A percentile compares a stretch with the other conserved stretches of the same genome.
Conservation (phyloP, 1,284 basidiomycete species). For the Irpex lacteus region DNA sequence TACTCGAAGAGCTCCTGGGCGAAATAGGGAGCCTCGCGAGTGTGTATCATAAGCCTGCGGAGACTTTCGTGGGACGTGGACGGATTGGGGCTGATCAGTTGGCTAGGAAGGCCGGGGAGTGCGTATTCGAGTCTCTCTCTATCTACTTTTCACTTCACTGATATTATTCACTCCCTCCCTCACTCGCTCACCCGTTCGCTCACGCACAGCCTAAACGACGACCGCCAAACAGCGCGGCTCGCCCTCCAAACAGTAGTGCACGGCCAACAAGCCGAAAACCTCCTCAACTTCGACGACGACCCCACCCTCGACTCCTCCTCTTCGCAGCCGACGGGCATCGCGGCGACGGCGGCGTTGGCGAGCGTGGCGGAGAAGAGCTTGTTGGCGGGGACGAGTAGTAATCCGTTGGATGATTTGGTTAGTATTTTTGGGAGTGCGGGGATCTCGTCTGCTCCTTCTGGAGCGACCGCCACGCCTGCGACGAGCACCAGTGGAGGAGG, state of each 20-base stretch:
- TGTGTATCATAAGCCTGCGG: slow-evolving; percentile 95
- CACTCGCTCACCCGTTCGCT: no score
- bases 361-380: slow-evolving; percentile 70
- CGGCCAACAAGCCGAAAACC: slow-evolving; percentile 90
- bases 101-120: slow-evolving; percentile 69
- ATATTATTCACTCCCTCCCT: neutral
- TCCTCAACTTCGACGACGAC: slow-evolving; percentile 93
- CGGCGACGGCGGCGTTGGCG: slow-evolving; percentile 69
- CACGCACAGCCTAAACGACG: slow-evolving; percentile 45
- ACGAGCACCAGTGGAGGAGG: slow-evolving; percentile 11
- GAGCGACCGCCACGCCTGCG: no score
- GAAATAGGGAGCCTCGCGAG: slow-evolving; percentile 88
- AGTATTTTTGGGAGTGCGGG: slow-evolving; percentile 73
- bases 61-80: slow-evolving; percentile 86
- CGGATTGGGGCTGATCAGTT: slow-evolving; percentile 84
- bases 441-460: slow-evolving; percentile 31
- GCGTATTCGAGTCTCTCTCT: no score
- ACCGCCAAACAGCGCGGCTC: slow-evolving; percentile 73
- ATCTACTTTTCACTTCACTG: neutral
- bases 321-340: slow-evolving; percentile 63
- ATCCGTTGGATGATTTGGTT: slow-evolving; percentile 89
- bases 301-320: slow-evolving; percentile 47
- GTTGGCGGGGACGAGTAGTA: slow-evolving; percentile 69
- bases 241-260: slow-evolving; percentile 87
- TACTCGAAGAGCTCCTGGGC: slow-evolving; percentile 91